phyloP scores from a whole-genome alignment of 2,329 filamentous ascomycete species.

The Botrytis paeoniae region DNA sequence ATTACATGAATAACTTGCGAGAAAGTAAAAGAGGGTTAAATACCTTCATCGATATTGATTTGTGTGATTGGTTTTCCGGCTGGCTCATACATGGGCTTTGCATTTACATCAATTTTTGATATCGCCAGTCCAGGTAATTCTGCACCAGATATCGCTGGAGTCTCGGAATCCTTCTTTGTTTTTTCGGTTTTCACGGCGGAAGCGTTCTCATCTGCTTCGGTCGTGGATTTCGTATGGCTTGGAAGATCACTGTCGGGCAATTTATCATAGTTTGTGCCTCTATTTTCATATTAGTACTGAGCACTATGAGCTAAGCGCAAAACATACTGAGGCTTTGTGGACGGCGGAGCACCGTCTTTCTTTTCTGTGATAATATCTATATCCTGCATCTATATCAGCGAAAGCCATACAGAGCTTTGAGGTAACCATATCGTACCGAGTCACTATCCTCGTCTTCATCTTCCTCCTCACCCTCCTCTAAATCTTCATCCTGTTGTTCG shows the following conservation, averaged over 20 bases:
- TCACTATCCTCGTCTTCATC: conserved; percentile 57
- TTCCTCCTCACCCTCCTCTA: conserved; percentile 63
- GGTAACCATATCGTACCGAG: conserved; percentile 45
- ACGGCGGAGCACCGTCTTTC: conserved; percentile 60
- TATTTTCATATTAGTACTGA: conserved; percentile 22
- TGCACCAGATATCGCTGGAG: conserved; percentile 45
- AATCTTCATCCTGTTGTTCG: conserved; percentile 49
- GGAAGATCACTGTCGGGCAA: neutral
- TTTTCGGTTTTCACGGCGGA: conserved; percentile 49
- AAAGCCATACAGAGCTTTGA: neutral
- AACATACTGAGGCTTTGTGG: conserved; percentile 44
- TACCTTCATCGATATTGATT: conserved; percentile 68
- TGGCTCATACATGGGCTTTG: conserved; percentile 72
- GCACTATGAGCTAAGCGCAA: neutral
- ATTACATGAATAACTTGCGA: neutral
- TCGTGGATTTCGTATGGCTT: conserved; percentile 44
- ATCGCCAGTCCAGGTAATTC: conserved; percentile 64
- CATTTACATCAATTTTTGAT: conserved; percentile 82
- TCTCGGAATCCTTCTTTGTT: conserved; percentile 31
- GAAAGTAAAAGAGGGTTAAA: conserved; percentile 8
- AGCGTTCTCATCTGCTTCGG: conserved; percentile 48
- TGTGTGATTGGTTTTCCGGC: conserved; percentile 80
- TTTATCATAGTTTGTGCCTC: conserved; percentile 40
- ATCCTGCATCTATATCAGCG: conserved; percentile 45
- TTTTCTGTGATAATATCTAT: conserved; percentile 67